Percentiles rank a stretch among this genome's conserved stretches.
Evolutionary conservation across 768 basidiomycete species (phyloP).

Genomic region (Pleurotus citrinopileatus): DNA sequence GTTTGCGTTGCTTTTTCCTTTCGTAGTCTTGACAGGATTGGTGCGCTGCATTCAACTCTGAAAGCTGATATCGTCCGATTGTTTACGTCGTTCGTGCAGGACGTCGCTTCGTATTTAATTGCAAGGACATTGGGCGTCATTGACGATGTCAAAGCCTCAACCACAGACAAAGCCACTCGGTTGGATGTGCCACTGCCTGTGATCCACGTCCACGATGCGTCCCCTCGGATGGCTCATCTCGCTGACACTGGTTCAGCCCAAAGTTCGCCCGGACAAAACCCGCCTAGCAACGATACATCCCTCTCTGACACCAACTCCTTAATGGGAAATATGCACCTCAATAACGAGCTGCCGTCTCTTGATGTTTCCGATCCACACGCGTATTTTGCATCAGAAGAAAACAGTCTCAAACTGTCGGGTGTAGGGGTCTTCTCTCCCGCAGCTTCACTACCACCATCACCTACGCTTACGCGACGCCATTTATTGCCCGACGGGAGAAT

Average conservation of each 20-base stretch:
- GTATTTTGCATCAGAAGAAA: constrained; percentile 51
- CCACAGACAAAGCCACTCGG: constrained; percentile 51
- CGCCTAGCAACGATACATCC: background rate
- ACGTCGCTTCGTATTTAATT: constrained; percentile 78
- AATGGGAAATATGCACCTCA: constrained; percentile 6
- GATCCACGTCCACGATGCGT: constrained; percentile 28
- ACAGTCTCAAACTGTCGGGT: constrained; percentile 57
- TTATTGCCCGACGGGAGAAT: constrained; percentile 13
- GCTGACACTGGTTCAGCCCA: constrained; percentile 14
- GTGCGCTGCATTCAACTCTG: constrained; percentile 37
- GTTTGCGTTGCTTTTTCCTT: constrained; percentile 57
- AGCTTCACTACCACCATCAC: constrained; percentile 64
- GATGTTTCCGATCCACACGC: constrained; percentile 33
- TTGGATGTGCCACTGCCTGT: constrained; percentile 26
- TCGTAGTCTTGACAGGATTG: constrained; percentile 50
- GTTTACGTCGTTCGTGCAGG: constrained; percentile 37
- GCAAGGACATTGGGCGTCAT: constrained; percentile 79
- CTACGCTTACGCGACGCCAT: constrained; percentile 43
- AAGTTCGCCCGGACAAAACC: background rate
- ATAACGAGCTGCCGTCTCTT: constrained; percentile 12
- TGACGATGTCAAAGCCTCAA: constrained; percentile 72
- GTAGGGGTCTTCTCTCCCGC: constrained; percentile 75
- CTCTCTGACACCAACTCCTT: constrained; percentile 10
- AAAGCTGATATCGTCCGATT: constrained; percentile 11
- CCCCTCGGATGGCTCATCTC: constrained; percentile 20